Evolutionary conservation across 371 early-diverging fungal genomes (phyloP).

Genomic region (Mortierella sp.): DNA sequence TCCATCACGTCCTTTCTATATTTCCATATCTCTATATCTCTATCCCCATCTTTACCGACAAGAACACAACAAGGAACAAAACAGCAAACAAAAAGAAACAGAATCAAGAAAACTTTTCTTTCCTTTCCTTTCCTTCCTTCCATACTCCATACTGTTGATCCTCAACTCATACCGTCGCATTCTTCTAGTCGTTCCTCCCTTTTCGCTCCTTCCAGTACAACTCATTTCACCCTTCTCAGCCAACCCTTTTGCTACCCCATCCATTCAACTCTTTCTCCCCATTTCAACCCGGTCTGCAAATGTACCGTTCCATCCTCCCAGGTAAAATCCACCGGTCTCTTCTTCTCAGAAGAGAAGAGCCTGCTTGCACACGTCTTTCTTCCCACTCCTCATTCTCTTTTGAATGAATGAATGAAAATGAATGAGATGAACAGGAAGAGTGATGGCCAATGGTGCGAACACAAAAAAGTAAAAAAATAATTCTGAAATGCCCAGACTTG

Average conservation of each 20-base stretch:
- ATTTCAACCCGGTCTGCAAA: not conserved
- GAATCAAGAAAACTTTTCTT: not conserved
- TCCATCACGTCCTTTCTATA: not conserved
- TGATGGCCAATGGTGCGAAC: not conserved
- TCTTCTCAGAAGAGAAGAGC: not conserved
- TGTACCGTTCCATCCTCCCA: not conserved
- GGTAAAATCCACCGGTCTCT: not conserved
- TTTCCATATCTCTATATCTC: not conserved
- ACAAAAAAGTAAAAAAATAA: not conserved
- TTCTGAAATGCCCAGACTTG: not conserved
- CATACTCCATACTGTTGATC: not conserved
- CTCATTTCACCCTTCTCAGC: not conserved
- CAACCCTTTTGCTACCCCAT: not conserved
- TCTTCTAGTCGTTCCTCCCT: not conserved
- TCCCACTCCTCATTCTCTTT: not conserved
- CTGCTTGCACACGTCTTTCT: not conserved
- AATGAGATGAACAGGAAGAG: not conserved
- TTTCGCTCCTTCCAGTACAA: no score
- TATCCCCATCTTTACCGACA: slow-evolving; percentile 2
- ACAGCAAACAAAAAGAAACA: not conserved
- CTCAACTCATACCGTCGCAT: not conserved
- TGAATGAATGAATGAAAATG: not conserved
- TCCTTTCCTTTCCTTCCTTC: not conserved
- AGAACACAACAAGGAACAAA: not conserved
- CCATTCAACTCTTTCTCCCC: not conserved